Evolutionary conservation across 768 basidiomycete genomes (phyloP).

Genomic region (Lactarius akahatsu): DNA sequence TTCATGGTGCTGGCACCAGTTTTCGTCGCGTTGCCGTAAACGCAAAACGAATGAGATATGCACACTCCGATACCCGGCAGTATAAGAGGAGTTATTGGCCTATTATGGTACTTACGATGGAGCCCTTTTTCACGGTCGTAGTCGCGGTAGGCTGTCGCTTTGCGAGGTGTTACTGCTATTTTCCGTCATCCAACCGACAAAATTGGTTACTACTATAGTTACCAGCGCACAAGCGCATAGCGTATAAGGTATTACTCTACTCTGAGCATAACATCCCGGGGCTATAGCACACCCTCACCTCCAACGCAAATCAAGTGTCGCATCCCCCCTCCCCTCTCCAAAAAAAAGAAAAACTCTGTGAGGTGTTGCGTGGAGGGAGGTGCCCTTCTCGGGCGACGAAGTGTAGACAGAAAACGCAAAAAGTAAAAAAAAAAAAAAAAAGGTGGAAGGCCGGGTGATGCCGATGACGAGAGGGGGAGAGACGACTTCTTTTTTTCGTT

Average conservation of each 20-base stretch:
- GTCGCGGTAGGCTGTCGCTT: not conserved
- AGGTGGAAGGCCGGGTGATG: not conserved
- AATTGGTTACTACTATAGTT: not conserved
- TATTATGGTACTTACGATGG: not conserved
- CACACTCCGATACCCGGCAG: not conserved
- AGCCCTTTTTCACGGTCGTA: not conserved
- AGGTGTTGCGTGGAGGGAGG: not conserved
- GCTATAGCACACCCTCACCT: not conserved
- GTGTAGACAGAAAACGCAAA: not conserved
- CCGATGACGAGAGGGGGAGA: not conserved
- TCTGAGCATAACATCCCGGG: slow-evolving; percentile 1
- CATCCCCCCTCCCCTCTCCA: not conserved
- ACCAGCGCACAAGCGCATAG: not conserved
- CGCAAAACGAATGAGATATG: not conserved
- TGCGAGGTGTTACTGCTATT: not conserved
- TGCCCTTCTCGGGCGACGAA: not conserved
- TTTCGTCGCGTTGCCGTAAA: not conserved
- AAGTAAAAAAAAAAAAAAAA: not conserved
- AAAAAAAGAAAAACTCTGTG: not conserved
- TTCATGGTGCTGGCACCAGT: not conserved
- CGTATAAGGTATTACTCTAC: slow-evolving; percentile 3
- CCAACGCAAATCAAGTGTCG: not conserved
- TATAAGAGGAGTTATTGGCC: no score
- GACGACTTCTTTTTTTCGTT: not conserved
- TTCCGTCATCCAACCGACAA: not conserved